These are phyloP conservation scores for Ophiostoma sp. DNA, from an alignment of 2,329 filamentous ascomycete species.

Conservation along the genomic window DNA sequence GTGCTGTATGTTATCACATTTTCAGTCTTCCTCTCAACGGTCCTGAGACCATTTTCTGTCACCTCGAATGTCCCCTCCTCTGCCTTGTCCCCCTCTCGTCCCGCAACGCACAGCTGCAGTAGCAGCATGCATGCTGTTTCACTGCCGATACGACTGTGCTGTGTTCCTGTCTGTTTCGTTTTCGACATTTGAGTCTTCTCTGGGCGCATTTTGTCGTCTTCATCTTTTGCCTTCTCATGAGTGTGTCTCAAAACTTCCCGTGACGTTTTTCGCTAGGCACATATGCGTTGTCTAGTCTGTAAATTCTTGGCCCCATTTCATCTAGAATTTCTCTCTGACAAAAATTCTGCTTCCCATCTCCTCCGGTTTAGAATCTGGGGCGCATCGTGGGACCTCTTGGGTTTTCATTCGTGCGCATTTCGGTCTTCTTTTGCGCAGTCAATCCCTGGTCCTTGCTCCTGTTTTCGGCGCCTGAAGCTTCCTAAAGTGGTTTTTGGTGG, in stretches of 20 bases:
- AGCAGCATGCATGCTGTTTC: slow-evolving; percentile 4
- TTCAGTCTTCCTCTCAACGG: neutral
- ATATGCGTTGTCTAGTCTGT: neutral
- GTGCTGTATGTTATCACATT: neutral
- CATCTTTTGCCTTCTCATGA: neutral
- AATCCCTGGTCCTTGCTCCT: neutral
- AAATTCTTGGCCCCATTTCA: neutral
- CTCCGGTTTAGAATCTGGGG: neutral
- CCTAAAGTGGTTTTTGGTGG: neutral
- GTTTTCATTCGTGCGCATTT: slow-evolving; percentile 10
- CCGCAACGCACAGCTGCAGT: slow-evolving; percentile 14
- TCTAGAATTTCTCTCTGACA: neutral
- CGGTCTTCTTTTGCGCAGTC: neutral
- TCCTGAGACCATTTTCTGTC: neutral
- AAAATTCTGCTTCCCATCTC: neutral
- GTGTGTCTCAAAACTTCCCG: neutral
- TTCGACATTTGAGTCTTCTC: neutral
- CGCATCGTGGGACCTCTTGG: neutral
- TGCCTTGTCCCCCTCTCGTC: neutral
- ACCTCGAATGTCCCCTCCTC: neutral
- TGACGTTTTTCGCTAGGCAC: neutral
- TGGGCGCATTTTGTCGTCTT: neutral
- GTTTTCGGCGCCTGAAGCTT: slow-evolving; percentile 4
- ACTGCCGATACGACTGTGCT: slow-evolving; percentile 17
- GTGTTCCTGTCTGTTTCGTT: neutral